Base-by-base conservation (phyloP, 2,329 filamentous ascomycete genomes). In the Apiospora hydei region DNA sequence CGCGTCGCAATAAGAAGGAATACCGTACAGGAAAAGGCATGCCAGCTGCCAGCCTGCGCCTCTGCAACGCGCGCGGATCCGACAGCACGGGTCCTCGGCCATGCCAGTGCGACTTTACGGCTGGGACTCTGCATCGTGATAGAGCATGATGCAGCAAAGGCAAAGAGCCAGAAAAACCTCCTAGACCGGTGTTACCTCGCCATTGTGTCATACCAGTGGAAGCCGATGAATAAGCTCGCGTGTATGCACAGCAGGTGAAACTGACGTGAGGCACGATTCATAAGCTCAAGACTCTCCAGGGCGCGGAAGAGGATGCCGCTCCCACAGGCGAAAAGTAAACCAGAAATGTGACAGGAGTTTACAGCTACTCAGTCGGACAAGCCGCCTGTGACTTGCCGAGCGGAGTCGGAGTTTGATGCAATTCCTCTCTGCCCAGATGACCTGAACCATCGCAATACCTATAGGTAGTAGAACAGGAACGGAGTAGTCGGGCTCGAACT, bases 81-180 rank as follows among this genome's bases (percentile, higher is more conserved):
- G 57, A 64, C 57, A 64, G 57, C 34, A 64, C 57, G 57, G 57
- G 57, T 64, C 57, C 57, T 64, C 57, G 57, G 57, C 57, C 57
- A 41, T 24, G 57, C 41, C 10, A 41, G 57, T 64, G 16, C 57
- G 57, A 64, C 57, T 64, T 51, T 18, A 64, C 16, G 30, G 18
- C 30, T 41, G 57, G 30, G 34, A 16, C 26, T 30, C 26, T 57
- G 51, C 51, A 57, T 57, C 24, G 51, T 57, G 14, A 57, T 26
- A 57, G 26, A 57, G 14, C 46, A 49, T 49, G 21, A 43, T 57
- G 51, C 51, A 57, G 51, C 26, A 18, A 57, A 57, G 51, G 51
- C 24, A 51, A 34, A 34, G 30, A 41, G 21, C 21, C 5, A 2
- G 21, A 24, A 64, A 41, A 64, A n/a, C 21, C 57, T 64, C 57